Conservation (phyloP, 495 filamentous ascomycete species). For the Hypomontagnella monticulosa region DNA sequence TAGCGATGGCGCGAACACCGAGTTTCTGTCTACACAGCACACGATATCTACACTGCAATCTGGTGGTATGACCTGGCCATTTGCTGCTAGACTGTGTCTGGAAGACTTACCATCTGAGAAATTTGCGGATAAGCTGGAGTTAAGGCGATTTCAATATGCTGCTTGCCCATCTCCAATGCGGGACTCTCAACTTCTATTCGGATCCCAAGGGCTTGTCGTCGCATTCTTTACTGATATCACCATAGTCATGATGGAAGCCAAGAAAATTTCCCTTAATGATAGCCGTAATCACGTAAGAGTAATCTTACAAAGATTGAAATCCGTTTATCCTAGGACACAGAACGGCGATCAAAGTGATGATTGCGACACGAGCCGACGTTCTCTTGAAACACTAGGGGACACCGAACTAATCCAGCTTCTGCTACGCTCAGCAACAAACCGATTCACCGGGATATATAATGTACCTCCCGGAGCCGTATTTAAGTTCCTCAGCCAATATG, state of each 20-base stretch:
- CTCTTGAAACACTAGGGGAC: neutral
- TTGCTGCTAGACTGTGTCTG: neutral
- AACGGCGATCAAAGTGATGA: neutral
- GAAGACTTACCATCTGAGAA: slow-evolving; percentile 23
- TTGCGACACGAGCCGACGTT: neutral
- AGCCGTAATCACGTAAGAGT: neutral
- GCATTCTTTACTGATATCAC: slow-evolving; percentile 8
- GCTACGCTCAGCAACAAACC: slow-evolving; percentile 20
- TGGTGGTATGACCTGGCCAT: no score
- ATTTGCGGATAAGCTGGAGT: slow-evolving; percentile 4
- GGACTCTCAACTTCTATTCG: neutral
- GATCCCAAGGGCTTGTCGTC: neutral
- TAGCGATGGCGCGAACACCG: no score
- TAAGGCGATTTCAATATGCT: neutral
- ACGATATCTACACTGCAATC: no score
- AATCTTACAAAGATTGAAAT: slow-evolving; percentile 4
- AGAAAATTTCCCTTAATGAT: neutral
- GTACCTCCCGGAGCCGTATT: slow-evolving; percentile 2
- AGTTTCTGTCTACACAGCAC: no score
- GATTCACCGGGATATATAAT: slow-evolving; percentile 16
- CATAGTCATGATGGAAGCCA: neutral
- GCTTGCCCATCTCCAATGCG: slow-evolving; percentile 9
- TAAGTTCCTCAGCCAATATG: slow-evolving; percentile 6
- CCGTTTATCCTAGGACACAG: slow-evolving; percentile 1
- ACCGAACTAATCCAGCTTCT: slow-evolving; percentile 23